A percentile compares a stretch with the other conserved stretches of the same genome.
These are phyloP conservation scores for Tagetes patula DNA, from an alignment of 129 eudicot genomes.

Conservation along the genomic window DNA sequence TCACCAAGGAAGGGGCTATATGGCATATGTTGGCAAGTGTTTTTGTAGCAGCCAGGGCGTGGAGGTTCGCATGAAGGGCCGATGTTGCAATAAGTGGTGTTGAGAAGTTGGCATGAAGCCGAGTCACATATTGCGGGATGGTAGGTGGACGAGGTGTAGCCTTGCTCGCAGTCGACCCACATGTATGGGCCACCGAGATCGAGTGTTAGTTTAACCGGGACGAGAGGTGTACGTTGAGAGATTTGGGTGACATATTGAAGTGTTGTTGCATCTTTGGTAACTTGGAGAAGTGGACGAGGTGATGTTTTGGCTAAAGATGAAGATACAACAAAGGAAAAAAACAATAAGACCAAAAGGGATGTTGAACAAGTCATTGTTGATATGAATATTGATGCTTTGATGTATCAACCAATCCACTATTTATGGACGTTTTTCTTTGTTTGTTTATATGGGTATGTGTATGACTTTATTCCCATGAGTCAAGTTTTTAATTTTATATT, in stretches of 20 bases:
- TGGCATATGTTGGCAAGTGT: constrained; percentile 42
- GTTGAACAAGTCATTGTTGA: neutral
- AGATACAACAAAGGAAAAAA: neutral
- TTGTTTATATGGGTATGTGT: neutral
- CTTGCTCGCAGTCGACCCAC: constrained; percentile 51
- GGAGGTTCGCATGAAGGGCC: constrained; percentile 29
- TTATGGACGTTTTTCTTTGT: neutral
- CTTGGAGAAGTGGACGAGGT: constrained; percentile 35
- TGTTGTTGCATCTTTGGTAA: constrained; percentile 46
- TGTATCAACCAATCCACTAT: neutral
- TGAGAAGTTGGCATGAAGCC: constrained; percentile 42
- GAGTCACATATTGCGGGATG: constrained; percentile 39
- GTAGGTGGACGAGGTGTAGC: constrained; percentile 43
- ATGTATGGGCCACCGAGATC: constrained; percentile 56
- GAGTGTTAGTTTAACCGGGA: constrained; percentile 33
- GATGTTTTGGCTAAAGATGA: constrained; percentile 32
- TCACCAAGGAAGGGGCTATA: constrained; percentile 25
- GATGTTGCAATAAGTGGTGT: constrained; percentile 26
- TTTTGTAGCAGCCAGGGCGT: constrained; percentile 39
- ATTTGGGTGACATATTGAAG: constrained; percentile 44
- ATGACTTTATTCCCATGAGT: no score
- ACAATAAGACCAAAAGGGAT: neutral
- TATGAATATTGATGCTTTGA: neutral
- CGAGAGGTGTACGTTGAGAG: constrained; percentile 49
- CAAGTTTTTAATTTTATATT: no score